A percentile compares a stretch with the other conserved stretches of the same genome.
These are phyloP conservation scores for Melanogaster broomeanus DNA, from an alignment of 768 basidiomycete genomes.

Conservation along the genomic window DNA sequence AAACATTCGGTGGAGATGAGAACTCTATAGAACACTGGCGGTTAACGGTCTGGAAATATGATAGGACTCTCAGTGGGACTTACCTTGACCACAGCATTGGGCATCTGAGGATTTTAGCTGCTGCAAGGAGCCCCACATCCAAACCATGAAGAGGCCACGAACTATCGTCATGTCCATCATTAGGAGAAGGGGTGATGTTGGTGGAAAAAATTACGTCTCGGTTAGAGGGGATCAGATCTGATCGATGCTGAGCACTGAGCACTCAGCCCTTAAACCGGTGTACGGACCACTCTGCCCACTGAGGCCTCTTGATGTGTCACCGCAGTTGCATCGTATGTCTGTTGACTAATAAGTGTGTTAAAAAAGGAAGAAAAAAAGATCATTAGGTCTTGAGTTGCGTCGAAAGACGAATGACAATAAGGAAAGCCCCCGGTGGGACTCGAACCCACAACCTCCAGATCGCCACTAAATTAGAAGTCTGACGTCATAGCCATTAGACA, in stretches of 20 bases:
- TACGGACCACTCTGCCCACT: conserved; percentile 4
- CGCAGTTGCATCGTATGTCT: too few relatives aligned
- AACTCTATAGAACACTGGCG: too few relatives aligned
- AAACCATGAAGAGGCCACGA: neutral
- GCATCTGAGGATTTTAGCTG: neutral
- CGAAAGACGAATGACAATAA: too few relatives aligned
- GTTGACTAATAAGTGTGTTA: too few relatives aligned
- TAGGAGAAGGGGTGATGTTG: conserved; percentile 1
- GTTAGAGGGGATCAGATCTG: neutral
- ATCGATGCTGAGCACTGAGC: conserved; percentile 4
- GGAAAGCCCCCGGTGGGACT: conserved; percentile 75
- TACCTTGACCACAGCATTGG: too few relatives aligned
- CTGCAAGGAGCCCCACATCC: neutral
- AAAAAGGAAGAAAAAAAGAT: too few relatives aligned
- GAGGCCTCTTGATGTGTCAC: neutral
- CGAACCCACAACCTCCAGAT: conserved; percentile 88
- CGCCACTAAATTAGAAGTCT: conserved; percentile 85
- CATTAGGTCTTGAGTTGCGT: too few relatives aligned
- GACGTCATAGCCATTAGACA: conserved; percentile 92
- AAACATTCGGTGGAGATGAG: too few relatives aligned
- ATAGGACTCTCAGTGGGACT: too few relatives aligned
- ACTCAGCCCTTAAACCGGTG: conserved; percentile 7
- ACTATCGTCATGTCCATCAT: neutral
- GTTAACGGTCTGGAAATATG: too few relatives aligned
- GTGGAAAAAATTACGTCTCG: conserved; percentile 24